Percentiles rank a stretch among this genome's conserved stretches.
Conservation (phyloP, 2,329 filamentous ascomycete genomes). For the Epichloe elymi region DNA sequence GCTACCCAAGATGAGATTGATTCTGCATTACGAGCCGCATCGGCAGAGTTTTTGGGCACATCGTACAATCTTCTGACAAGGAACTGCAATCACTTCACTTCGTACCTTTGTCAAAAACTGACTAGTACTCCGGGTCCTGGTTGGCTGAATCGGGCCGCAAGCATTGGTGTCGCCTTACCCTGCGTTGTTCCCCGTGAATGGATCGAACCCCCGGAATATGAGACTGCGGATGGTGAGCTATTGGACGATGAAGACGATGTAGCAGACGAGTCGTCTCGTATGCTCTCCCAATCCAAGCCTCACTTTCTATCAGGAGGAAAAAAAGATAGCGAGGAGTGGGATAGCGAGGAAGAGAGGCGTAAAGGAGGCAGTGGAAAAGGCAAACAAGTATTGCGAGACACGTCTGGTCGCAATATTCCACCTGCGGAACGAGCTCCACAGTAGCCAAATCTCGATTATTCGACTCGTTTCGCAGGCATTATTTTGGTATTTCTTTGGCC, state of each 20-base stretch:
- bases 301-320: constrained; percentile 18
- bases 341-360: constrained; percentile 32
- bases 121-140: constrained; percentile 56
- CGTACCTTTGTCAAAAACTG: constrained; percentile 58
- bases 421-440: constrained; percentile 38
- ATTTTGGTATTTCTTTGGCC: neutral
- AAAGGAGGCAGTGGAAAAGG: constrained; percentile 28
- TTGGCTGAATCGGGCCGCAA: constrained; percentile 77
- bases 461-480: constrained; percentile 4
- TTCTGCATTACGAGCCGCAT: constrained; percentile 52
- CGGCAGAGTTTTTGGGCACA: constrained; percentile 59
- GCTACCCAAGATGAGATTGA: constrained; percentile 57
- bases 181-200: constrained; percentile 74
- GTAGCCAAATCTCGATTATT: neutral
- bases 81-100: constrained; percentile 86
- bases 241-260: constrained; percentile 41
- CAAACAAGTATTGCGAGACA: constrained; percentile 33
- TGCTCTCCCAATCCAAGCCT: constrained; percentile 34
- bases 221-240: constrained; percentile 57
- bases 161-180: constrained; percentile 65
- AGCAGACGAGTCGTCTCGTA: constrained; percentile 41
- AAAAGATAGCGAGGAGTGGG: constrained; percentile 22
- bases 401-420: constrained; percentile 37
- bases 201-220: constrained; percentile 70
- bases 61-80: constrained; percentile 70